Percentiles rank a stretch among this genome's conserved stretches.
Conservation (phyloP, 2,329 filamentous ascomycete species). For the Capronia coronata region DNA sequence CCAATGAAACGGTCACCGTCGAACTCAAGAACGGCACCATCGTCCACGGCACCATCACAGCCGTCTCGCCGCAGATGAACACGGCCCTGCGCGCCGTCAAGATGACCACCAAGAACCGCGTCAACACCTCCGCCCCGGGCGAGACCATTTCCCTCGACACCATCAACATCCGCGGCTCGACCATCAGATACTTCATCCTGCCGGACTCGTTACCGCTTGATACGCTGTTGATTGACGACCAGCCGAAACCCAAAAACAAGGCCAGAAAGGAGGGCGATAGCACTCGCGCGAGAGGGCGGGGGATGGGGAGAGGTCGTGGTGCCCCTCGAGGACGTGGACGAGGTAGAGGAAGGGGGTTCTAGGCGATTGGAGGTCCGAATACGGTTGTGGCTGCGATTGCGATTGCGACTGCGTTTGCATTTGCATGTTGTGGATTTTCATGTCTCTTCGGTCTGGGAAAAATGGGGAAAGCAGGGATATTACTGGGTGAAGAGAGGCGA, state of each 20-base stretch:
- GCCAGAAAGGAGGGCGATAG: slow-evolving; percentile 66
- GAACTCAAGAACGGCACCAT: slow-evolving; percentile 99
- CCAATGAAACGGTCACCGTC: slow-evolving; percentile 96
- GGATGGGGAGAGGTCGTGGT: slow-evolving; percentile 46
- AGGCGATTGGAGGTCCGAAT: too few relatives aligned
- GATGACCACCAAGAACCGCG: slow-evolving; percentile 81
- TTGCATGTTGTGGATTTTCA: too few relatives aligned
- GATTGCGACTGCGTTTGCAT: too few relatives aligned
- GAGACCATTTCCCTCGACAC: slow-evolving; percentile 84
- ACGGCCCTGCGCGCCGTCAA: slow-evolving; percentile 91
- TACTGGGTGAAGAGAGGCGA: too few relatives aligned
- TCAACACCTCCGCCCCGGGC: slow-evolving; percentile 18
- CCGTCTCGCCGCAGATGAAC: slow-evolving; percentile 98
- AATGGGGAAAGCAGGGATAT: too few relatives aligned
- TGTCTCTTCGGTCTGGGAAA: too few relatives aligned
- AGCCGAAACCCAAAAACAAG: slow-evolving; percentile 99
- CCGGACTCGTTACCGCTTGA: slow-evolving; percentile 93
- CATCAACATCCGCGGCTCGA: slow-evolving; percentile 94
- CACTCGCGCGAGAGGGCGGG: slow-evolving; percentile 42
- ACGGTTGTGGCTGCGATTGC: too few relatives aligned
- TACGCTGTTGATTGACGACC: slow-evolving; percentile 90
- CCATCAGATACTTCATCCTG: slow-evolving; percentile 93
- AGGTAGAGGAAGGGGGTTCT: slow-evolving; percentile 42
- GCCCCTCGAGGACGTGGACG: slow-evolving; percentile 49
- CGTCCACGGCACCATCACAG: slow-evolving; percentile 92